Percentiles rank a stretch among this genome's conserved stretches.
These are phyloP conservation scores for Plantago elongata DNA, from an alignment of 257 asterid species.

Conservation along the genomic window DNA sequence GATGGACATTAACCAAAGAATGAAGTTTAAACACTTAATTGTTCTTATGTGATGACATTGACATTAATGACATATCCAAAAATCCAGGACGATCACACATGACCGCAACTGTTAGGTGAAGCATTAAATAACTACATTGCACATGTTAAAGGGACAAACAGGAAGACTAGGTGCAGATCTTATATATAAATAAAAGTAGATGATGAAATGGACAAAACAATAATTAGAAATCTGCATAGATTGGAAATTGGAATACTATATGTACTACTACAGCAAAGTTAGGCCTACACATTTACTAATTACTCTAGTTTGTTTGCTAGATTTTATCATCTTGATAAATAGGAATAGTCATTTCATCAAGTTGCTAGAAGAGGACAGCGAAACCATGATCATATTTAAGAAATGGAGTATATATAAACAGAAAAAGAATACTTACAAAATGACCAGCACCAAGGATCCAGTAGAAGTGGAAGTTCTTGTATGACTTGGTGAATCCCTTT, in stretches of 20 bases:
- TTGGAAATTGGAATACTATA: too few species aligned
- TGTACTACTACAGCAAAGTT: not conserved
- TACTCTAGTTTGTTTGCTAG: not conserved
- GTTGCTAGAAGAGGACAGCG: not conserved
- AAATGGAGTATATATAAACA: not conserved
- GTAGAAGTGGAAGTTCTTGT: conserved; percentile 67
- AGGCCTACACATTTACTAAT: not conserved
- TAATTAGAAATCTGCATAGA: too few species aligned
- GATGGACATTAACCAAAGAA: not conserved
- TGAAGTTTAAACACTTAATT: too few species aligned
- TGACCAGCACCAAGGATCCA: conserved; percentile 99
- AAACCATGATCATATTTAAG: not conserved
- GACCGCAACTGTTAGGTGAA: too few species aligned
- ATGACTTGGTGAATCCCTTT: conserved; percentile 64
- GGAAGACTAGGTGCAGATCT: too few species aligned
- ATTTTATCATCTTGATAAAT: not conserved
- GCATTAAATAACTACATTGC: too few species aligned
- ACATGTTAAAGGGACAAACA: too few species aligned
- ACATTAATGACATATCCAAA: too few species aligned
- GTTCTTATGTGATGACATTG: too few species aligned
- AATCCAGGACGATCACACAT: too few species aligned
- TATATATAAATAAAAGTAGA: too few species aligned
- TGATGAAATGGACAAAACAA: too few species aligned
- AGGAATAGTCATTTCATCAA: conserved; percentile 4
- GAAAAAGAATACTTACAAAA: conserved; percentile 51